These are phyloP conservation scores for Vinca major DNA, from an alignment of 305 asterid genomes.

Conservation along the genomic window DNA sequence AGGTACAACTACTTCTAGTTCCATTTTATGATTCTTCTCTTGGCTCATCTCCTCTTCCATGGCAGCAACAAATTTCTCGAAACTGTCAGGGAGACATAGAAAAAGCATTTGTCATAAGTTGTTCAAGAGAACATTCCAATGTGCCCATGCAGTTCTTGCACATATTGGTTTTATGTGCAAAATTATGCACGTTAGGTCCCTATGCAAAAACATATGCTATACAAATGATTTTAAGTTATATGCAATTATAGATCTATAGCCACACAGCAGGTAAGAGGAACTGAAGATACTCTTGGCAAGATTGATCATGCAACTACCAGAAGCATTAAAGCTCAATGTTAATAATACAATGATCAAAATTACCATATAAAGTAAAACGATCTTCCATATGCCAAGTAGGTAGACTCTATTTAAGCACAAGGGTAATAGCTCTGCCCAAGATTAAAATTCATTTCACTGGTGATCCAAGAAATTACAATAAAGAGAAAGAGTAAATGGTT, in stretches of 20 bases:
- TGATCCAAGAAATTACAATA: too few species aligned
- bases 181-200: background rate
- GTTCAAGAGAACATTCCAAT: background rate
- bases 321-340: background rate
- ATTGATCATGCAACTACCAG: background rate
- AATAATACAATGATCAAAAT: background rate
- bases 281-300: background rate
- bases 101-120: constrained; percentile 1
- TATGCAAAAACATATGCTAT: constrained; percentile 1
- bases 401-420: background rate
- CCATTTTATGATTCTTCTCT: constrained; percentile 28
- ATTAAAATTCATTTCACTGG: background rate
- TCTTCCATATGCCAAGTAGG: background rate
- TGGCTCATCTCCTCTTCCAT: constrained; percentile 55
- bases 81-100: constrained; percentile 35
- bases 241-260: too few species aligned
- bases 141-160: background rate
- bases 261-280: background rate
- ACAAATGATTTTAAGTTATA: too few species aligned
- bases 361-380: background rate
- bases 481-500: too few species aligned
- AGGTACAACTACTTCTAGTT: constrained; percentile 33
- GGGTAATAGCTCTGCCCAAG: background rate
- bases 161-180: background rate
- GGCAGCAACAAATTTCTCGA: constrained; percentile 60